Conservation (phyloP, 164 flowering plant species). For the Magnolia officinalis region DNA sequence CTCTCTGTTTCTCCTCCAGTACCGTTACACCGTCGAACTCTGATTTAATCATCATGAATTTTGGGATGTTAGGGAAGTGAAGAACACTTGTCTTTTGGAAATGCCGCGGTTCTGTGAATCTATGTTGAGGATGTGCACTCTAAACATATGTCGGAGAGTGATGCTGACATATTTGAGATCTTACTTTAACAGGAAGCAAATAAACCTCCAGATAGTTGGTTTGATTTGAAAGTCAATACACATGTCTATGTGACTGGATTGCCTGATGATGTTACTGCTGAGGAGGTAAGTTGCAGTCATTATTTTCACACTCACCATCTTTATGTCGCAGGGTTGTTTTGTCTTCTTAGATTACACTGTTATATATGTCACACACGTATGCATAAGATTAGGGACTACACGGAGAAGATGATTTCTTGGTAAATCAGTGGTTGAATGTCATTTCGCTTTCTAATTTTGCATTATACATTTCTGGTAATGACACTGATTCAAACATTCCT, state of each 20-base stretch:
- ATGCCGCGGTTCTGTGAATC: slow-evolving; percentile 13
- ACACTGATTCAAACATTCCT: background rate
- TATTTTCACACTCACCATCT: no score
- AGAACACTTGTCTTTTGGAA: slow-evolving; percentile 8
- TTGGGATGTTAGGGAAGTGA: slow-evolving; percentile 13
- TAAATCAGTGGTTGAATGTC: no score
- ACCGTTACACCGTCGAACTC: background rate
- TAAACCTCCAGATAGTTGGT: slow-evolving; percentile 97
- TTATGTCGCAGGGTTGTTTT: background rate
- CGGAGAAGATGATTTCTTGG: background rate
- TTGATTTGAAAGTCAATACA: slow-evolving; percentile 93
- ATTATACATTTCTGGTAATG: background rate
- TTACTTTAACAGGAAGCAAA: slow-evolving; percentile 76
- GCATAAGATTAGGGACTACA: background rate
- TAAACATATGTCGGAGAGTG: slow-evolving; percentile 10
- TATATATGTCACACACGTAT: background rate
- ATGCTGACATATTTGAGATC: slow-evolving; percentile 16
- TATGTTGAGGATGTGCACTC: slow-evolving; percentile 13
- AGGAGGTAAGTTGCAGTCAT: slow-evolving; percentile 57
- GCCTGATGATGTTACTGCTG: slow-evolving; percentile 92
- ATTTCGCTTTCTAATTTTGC: background rate
- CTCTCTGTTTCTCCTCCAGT: background rate
- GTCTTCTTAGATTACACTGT: background rate
- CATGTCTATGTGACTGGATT: slow-evolving; percentile 93
- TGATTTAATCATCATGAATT: slow-evolving; percentile 7